A percentile compares a stretch with the other conserved stretches of the same genome.
These are phyloP conservation scores for Cenococcum geophilum DNA, from an alignment of 495 filamentous ascomycete genomes.

Conservation along the genomic window DNA sequence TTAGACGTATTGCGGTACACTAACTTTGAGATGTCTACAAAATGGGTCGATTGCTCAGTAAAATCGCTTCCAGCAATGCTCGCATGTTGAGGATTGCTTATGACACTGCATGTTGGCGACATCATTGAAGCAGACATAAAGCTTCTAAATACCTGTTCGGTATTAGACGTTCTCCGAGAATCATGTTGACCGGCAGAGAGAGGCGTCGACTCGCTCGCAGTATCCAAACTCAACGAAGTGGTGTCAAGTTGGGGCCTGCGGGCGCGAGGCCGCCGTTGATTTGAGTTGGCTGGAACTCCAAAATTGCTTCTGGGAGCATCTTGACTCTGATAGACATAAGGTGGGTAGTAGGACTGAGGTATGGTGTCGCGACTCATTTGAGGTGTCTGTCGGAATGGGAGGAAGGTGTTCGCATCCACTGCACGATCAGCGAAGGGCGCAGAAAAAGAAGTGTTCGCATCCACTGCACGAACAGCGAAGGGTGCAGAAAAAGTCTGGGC, in stretches of 20 bases:
- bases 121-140: background rate
- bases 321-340: slow-evolving; percentile 13
- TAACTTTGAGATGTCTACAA: slow-evolving; percentile 9
- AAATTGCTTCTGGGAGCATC: background rate
- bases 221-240: background rate
- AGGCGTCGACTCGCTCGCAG: slow-evolving; percentile 13
- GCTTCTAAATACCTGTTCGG: background rate
- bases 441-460: background rate
- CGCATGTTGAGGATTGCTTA: background rate
- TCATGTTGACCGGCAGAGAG: slow-evolving; percentile 1
- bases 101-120: background rate
- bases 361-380: background rate
- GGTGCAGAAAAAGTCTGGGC: slow-evolving; percentile 6
- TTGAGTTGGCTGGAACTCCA: background rate
- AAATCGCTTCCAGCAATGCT: slow-evolving; percentile 5
- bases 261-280: background rate
- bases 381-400: background rate
- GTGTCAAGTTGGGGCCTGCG: slow-evolving; percentile 2
- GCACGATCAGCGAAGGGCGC: background rate
- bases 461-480: background rate
- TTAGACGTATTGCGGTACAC: background rate
- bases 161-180: background rate
- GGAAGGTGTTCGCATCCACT: background rate
- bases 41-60: background rate
- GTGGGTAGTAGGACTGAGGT: slow-evolving; percentile 3